Conservation (phyloP, 768 basidiomycete species). For the Lyophyllum shimeji region DNA sequence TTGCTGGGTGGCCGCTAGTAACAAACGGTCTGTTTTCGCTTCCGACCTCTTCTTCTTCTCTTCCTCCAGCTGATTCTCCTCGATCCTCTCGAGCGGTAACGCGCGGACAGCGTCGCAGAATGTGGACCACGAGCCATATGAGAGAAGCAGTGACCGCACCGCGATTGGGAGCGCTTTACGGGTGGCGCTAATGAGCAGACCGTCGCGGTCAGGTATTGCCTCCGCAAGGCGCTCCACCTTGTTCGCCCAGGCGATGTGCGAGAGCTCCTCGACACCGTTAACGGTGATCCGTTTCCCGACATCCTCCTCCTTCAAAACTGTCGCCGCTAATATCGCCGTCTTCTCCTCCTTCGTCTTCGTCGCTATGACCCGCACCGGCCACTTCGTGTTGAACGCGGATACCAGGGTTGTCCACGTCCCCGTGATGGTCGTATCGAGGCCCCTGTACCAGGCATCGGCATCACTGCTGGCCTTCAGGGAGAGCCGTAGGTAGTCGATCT, state of each 20-base stretch:
- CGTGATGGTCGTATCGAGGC: conserved; percentile 4
- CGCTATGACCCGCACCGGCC: conserved; percentile 14
- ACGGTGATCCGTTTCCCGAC: conserved; percentile 17
- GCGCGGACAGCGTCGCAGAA: conserved; percentile 14
- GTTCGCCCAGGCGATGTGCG: conserved; percentile 24
- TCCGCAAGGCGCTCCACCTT: conserved; percentile 15
- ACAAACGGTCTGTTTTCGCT: not conserved
- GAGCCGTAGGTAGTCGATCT: conserved; percentile 6
- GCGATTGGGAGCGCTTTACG: conserved; percentile 10
- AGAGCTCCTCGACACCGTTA: conserved; percentile 17
- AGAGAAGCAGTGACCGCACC: not conserved
- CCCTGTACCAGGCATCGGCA: conserved; percentile 15
- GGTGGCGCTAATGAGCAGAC: conserved; percentile 11
- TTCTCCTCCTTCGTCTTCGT: conserved; percentile 11
- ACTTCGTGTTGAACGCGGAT: conserved; percentile 13
- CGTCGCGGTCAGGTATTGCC: conserved; percentile 14
- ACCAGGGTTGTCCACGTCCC: conserved; percentile 11
- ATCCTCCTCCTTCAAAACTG: conserved; percentile 11
- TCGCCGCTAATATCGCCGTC: conserved; percentile 1
- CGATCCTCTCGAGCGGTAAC: not conserved
- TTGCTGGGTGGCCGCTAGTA: not conserved
- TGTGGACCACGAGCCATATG: conserved; percentile 10
- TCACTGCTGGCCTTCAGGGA: conserved; percentile 10
- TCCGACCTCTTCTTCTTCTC: not conserved
- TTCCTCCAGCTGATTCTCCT: conserved; percentile 5